These are phyloP conservation scores for Prunus persica DNA, from an alignment of 306 rosid genomes.

Conservation along the genomic window Prunus_persica_NCBIv2 NC_034009.1:35889501-35890000, in stretches of 20 bases:
- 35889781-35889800: not conserved
- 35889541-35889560: not conserved
- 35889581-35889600: not conserved
- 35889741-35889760: conserved; percentile 15
- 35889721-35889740: conserved; percentile 28
- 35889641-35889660: not conserved
- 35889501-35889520: no score
- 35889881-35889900: conserved; percentile 72
- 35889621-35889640: not conserved
- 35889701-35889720: conserved; percentile 41
- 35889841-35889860: conserved; percentile 23
- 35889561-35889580: not conserved
- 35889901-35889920: conserved; percentile 67
- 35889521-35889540: not conserved
- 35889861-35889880: conserved; percentile 44
- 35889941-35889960: conserved; percentile 35
- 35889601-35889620: not conserved
- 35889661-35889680: not conserved
- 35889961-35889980: conserved; percentile 33
- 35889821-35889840: conserved; percentile 7
- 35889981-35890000: conserved; percentile 44
- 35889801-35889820: not conserved
- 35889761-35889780: not conserved
- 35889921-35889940: conserved; percentile 60
- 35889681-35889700: not conserved